These are phyloP conservation scores for Coemansia sp. DNA, from an alignment of 192 early-diverging fungal genomes.

Conservation along the genomic window DNA sequence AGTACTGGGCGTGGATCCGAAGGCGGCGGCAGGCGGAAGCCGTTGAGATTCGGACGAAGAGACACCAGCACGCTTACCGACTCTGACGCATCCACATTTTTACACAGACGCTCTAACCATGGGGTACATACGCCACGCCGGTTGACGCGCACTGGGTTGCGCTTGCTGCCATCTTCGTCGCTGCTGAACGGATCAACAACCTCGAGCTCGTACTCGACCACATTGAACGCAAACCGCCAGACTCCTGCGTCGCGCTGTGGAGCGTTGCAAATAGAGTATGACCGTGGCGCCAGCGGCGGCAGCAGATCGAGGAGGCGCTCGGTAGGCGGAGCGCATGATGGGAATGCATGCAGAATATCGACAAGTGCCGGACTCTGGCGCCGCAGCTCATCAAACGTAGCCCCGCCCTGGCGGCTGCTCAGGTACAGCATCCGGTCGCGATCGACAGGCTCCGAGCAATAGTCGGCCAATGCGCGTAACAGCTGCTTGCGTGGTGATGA, in stretches of 20 bases:
- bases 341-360: conserved; percentile 80
- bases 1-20: conserved; percentile 63
- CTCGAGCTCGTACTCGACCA: conserved; percentile 65
- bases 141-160: conserved; percentile 22
- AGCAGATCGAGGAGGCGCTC: conserved; percentile 74
- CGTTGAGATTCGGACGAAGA: conserved; percentile 57
- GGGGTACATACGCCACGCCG: conserved; percentile 75
- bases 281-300: conserved; percentile 78
- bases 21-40: conserved; percentile 62
- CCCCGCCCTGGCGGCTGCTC: conserved; percentile 71
- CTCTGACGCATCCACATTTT: neutral
- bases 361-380: conserved; percentile 70
- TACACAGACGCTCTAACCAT: conserved; percentile 68
- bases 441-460: conserved; percentile 66
- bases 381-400: conserved; percentile 66
- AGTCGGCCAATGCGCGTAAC: conserved; percentile 79
- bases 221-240: conserved; percentile 84
- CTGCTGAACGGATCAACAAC: conserved; percentile 33
- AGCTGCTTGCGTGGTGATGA: conserved; percentile 74
- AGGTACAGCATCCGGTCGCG: conserved; percentile 76
- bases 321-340: conserved; percentile 64
- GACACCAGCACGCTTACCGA: conserved; percentile 54
- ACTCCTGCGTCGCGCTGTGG: conserved; percentile 52
- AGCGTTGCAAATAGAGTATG: conserved; percentile 82
- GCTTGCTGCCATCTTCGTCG: conserved; percentile 14